phyloP scores from a whole-genome alignment of 2,329 filamentous ascomycete genomes.

The Aspergillus aculeatinus region DNA sequence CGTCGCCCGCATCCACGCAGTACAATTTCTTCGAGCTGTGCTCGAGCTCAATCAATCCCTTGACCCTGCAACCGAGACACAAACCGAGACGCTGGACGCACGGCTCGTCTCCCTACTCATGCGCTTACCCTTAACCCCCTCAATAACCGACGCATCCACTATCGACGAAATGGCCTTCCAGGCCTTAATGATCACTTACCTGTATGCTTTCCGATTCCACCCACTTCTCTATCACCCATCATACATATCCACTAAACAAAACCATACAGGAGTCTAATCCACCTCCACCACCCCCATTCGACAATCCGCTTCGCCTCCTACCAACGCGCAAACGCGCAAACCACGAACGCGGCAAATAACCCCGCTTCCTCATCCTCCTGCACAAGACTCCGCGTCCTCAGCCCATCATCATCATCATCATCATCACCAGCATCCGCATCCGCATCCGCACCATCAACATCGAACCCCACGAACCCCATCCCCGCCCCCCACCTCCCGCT shows the following conservation, averaged over 20 bases:
- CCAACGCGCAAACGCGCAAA: slow-evolving; percentile 7
- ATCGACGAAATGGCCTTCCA: slow-evolving; percentile 60
- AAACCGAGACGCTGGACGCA: slow-evolving; percentile 54
- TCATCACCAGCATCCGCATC: too few species aligned
- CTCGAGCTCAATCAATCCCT: slow-evolving; percentile 45
- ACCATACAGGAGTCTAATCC: slow-evolving; percentile 51
- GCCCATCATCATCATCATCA: not conserved
- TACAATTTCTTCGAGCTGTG: slow-evolving; percentile 70
- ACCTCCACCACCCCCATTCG: slow-evolving; percentile 72
- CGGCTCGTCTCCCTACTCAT: slow-evolving; percentile 61
- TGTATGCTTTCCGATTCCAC: slow-evolving; percentile 13
- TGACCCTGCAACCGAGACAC: slow-evolving; percentile 22
- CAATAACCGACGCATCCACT: slow-evolving; percentile 60
- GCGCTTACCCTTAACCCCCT: slow-evolving; percentile 67
- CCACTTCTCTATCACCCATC: not conserved
- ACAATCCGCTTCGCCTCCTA: slow-evolving; percentile 50
- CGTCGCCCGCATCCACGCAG: slow-evolving; percentile 72
- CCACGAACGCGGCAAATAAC: not conserved
- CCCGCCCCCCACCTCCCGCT: slow-evolving; percentile 5
- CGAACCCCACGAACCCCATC: not conserved
- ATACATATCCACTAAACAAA: not conserved
- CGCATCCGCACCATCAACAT: too few species aligned
- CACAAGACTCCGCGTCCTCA: slow-evolving; percentile 13
- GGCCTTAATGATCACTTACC: slow-evolving; percentile 32
- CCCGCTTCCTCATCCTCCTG: slow-evolving; percentile 9